These are phyloP conservation scores for Phalaenopsis hybrid DNA, from an alignment of 116 monocot species.

Conservation along the genomic window DNA sequence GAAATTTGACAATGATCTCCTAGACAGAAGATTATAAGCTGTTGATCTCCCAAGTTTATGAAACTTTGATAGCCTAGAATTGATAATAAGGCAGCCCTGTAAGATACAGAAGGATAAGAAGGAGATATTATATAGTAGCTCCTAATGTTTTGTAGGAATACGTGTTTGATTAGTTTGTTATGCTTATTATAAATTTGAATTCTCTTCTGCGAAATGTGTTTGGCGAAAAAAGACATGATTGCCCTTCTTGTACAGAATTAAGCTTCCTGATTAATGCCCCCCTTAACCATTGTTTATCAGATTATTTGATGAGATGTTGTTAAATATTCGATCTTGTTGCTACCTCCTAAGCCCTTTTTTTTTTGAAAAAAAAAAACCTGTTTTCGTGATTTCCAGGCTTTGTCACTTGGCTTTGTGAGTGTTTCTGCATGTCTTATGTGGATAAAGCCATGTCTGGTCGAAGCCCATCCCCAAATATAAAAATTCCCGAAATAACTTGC, in stretches of 20 bases:
- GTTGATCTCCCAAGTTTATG: background rate
- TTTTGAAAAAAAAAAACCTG: background rate
- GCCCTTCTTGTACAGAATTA: background rate
- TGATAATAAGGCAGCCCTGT: background rate
- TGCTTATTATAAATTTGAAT: background rate
- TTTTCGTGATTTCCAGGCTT: background rate
- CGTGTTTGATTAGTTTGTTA: background rate
- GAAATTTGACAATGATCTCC: background rate
- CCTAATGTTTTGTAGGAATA: background rate
- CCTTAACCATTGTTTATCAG: background rate
- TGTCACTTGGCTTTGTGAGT: background rate
- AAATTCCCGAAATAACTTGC: constrained; percentile 19
- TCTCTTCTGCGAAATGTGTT: background rate
- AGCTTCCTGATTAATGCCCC: background rate
- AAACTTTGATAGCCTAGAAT: background rate
- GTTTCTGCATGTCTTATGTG: constrained; percentile 22
- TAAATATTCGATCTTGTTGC: background rate
- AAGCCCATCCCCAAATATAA: constrained; percentile 23
- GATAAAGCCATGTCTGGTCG: constrained; percentile 29
- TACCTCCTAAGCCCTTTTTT: background rate
- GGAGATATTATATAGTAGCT: background rate
- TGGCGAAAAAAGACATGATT: background rate
- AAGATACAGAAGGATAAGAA: background rate
- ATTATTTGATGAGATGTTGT: background rate
- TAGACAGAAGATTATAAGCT: background rate